These are phyloP conservation scores for Rhynchospora breviuscula DNA, from an alignment of 176 grass and related monocot genomes.

Conservation along the genomic window DNA sequence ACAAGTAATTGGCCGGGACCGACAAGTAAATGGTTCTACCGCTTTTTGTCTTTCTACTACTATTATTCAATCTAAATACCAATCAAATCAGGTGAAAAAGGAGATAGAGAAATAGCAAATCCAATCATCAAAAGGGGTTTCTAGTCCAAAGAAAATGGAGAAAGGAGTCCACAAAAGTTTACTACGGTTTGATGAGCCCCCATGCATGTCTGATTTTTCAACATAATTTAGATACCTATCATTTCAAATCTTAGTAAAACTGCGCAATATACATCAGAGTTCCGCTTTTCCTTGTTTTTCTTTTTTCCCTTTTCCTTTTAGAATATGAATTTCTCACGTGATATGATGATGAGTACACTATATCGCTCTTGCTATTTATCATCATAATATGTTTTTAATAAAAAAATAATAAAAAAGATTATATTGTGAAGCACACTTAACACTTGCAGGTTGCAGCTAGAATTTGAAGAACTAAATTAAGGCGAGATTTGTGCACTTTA, in stretches of 20 bases:
- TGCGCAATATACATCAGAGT: neutral
- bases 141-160: slow-evolving; percentile 6
- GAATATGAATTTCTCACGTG: too few species aligned
- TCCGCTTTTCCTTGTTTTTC: too few species aligned
- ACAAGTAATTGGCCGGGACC: slow-evolving; percentile 1
- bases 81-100: slow-evolving; percentile 13
- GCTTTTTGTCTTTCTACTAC: neutral
- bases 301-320: too few species aligned
- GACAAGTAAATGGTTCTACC: neutral
- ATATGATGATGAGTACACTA: neutral
- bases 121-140: slow-evolving; percentile 16
- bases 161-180: neutral
- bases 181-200: neutral
- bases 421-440: too few species aligned
- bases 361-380: neutral
- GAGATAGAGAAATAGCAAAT: neutral
- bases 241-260: neutral
- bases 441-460: too few species aligned
- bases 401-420: too few species aligned
- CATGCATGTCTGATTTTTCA: slow-evolving; percentile 1
- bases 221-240: slow-evolving; percentile 13
- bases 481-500: neutral
- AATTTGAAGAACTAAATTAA: neutral
- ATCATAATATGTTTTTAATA: neutral
- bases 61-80: neutral